Conservation (phyloP, 129 eudicot genomes). For the Ambrosia artemisiifolia region DNA sequence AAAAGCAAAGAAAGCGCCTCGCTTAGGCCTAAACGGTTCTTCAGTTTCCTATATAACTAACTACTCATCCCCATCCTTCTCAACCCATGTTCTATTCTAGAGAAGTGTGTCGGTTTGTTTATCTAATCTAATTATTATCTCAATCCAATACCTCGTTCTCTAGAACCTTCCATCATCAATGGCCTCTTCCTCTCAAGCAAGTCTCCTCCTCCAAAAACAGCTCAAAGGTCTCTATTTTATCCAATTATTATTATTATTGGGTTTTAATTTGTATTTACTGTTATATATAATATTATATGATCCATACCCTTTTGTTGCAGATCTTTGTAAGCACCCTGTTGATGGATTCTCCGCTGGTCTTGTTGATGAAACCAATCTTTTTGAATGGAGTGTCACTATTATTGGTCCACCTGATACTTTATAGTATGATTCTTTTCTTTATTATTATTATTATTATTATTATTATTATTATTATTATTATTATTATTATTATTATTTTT, state of each 20-base stretch:
- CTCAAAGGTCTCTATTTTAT: conserved; percentile 39
- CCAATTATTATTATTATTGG: neutral
- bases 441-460: neutral
- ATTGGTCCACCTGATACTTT: conserved; percentile 89
- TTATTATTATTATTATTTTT: too few species aligned
- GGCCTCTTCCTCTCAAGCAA: conserved; percentile 57
- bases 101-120: conserved; percentile 9
- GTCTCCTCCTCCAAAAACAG: conserved; percentile 65
- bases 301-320: conserved; percentile 38
- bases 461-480: too few species aligned
- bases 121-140: neutral
- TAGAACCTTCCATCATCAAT: conserved; percentile 27
- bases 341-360: conserved; percentile 90
- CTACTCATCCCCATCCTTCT: neutral
- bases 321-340: conserved; percentile 31
- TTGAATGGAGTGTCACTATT: conserved; percentile 87
- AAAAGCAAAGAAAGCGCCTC: too few species aligned
- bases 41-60: too few species aligned
- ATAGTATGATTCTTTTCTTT: conserved; percentile 47
- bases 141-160: neutral
- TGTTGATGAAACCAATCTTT: conserved; percentile 71
- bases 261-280: neutral
- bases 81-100: conserved; percentile 4
- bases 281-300: conserved; percentile 8
- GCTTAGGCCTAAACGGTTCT: too few species aligned